Evolutionary conservation across 108 stramenopile species (phyloP).

Genomic region (Nitzschia sp.): DNA sequence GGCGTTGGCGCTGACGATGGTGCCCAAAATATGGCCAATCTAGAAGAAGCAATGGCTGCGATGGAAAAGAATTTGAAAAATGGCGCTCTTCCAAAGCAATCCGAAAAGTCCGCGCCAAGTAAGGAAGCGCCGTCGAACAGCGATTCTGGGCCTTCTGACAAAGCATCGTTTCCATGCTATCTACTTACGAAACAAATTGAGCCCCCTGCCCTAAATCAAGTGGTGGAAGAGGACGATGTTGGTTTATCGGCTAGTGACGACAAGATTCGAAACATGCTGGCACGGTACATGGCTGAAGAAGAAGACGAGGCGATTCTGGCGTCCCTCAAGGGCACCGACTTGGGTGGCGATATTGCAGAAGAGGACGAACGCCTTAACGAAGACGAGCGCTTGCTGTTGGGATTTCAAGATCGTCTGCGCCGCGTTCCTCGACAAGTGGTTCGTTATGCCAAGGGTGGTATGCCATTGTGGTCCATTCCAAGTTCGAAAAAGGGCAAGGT

Average conservation of each 20-base stretch:
- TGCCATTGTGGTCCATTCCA: slow-evolving; percentile 84
- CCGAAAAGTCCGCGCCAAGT: slow-evolving; percentile 16
- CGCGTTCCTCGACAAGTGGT: slow-evolving; percentile 76
- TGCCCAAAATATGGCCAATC: slow-evolving; percentile 46
- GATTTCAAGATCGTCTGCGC: slow-evolving; percentile 70
- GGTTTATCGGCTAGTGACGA: slow-evolving; percentile 54
- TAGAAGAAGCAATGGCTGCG: slow-evolving; percentile 63
- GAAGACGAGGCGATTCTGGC: slow-evolving; percentile 80
- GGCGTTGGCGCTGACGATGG: slow-evolving; percentile 29
- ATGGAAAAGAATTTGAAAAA: slow-evolving; percentile 34
- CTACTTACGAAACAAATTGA: slow-evolving; percentile 56
- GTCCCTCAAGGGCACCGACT: slow-evolving; percentile 44
- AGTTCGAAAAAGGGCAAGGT: slow-evolving; percentile 18
- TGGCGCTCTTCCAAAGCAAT: slow-evolving; percentile 14
- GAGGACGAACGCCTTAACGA: slow-evolving; percentile 73
- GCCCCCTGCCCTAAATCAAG: slow-evolving; percentile 36
- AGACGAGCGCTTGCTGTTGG: slow-evolving; percentile 65
- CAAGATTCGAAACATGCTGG: slow-evolving; percentile 77
- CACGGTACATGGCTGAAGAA: slow-evolving; percentile 82
- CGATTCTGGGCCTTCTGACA: background rate
- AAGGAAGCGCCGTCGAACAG: background rate
- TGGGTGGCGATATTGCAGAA: slow-evolving; percentile 42
- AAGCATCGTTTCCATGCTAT: slow-evolving; percentile 41
- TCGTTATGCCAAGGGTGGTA: slow-evolving; percentile 77
- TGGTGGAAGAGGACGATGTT: slow-evolving; percentile 72